These are phyloP conservation scores for Fusarium neocosmosporiellum DNA, from an alignment of 2,329 filamentous ascomycete species.

Conservation along the genomic window DNA sequence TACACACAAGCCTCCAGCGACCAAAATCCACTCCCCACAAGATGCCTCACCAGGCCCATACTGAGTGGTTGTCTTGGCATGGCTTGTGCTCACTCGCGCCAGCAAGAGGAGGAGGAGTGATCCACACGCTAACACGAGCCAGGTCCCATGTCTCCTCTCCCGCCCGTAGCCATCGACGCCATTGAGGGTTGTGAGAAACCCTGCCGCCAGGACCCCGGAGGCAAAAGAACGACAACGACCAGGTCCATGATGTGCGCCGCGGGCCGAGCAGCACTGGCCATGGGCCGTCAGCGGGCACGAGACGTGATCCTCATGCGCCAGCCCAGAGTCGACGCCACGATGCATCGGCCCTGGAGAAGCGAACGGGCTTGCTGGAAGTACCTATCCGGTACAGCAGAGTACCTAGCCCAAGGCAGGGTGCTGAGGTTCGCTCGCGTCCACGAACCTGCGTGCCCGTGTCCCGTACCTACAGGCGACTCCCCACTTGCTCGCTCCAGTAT, in stretches of 20 bases:
- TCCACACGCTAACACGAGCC: constrained; percentile 44
- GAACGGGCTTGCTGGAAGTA: constrained; percentile 29
- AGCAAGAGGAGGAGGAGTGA: constrained; percentile 26
- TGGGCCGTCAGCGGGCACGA: constrained; percentile 39
- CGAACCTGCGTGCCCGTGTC: constrained; percentile 32
- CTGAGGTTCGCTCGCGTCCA: constrained; percentile 27
- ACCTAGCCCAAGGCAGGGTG: constrained; percentile 21
- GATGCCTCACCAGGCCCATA: constrained; percentile 30
- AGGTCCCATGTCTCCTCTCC: constrained; percentile 45
- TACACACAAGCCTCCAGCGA: constrained; percentile 23
- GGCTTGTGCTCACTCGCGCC: constrained; percentile 39
- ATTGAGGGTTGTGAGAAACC: constrained; percentile 38
- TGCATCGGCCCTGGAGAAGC: constrained; percentile 33
- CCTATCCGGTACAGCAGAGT: constrained; percentile 5
- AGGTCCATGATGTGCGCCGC: constrained; percentile 41
- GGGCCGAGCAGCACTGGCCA: constrained; percentile 43
- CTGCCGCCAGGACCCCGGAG: constrained; percentile 38
- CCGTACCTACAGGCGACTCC: constrained; percentile 24
- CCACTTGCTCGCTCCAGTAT: constrained; percentile 34
- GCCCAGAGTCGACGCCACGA: constrained; percentile 40
- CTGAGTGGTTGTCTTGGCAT: constrained; percentile 34
- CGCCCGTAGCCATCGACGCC: constrained; percentile 45
- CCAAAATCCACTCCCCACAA: constrained; percentile 36
- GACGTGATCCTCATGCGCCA: constrained; percentile 44
- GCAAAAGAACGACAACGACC: constrained; percentile 38